phyloP scores from a whole-genome alignment of 441 rosid genomes.

The Codiaeum variegatum region DNA sequence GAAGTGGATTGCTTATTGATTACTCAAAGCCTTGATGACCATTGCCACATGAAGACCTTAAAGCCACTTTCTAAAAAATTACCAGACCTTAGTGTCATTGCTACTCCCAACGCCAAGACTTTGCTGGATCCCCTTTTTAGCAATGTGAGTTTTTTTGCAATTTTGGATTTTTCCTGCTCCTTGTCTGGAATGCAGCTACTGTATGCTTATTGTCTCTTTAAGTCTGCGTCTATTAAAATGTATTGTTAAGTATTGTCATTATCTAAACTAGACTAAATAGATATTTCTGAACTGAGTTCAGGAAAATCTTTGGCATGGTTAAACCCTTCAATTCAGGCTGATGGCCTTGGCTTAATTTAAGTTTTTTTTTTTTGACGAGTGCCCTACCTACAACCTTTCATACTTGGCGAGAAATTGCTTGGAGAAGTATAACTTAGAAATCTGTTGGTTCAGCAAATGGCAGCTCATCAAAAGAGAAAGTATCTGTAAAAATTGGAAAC shows the following conservation, averaged over 20 bases:
- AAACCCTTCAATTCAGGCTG: too few relatives aligned
- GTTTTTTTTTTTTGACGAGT: too few relatives aligned
- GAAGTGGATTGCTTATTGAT: constrained; percentile 65
- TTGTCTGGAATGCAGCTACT: not conserved
- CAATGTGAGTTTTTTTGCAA: constrained; percentile 41
- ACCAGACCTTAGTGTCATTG: constrained; percentile 56
- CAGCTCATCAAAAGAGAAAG: too few relatives aligned
- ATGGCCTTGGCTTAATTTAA: too few relatives aligned
- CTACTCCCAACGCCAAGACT: constrained; percentile 85
- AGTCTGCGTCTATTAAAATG: not conserved
- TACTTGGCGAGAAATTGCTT: too few relatives aligned
- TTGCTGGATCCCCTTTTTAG: constrained; percentile 71
- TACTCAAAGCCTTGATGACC: constrained; percentile 95
- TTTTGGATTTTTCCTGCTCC: not conserved
- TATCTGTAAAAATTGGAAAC: too few relatives aligned
- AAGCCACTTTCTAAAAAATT: constrained; percentile 58
- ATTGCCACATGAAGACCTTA: constrained; percentile 83
- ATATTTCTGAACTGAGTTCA: too few relatives aligned
- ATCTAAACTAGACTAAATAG: too few relatives aligned
- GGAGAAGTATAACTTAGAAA: too few relatives aligned
- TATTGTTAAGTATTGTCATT: not conserved
- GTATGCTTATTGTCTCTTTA: not conserved
- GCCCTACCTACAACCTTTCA: too few relatives aligned
- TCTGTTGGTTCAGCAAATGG: too few relatives aligned
- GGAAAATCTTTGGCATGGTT: too few relatives aligned